phyloP scores from a whole-genome alignment of 2,329 filamentous ascomycete species.

The Aspergillus brasiliensis region DNA sequence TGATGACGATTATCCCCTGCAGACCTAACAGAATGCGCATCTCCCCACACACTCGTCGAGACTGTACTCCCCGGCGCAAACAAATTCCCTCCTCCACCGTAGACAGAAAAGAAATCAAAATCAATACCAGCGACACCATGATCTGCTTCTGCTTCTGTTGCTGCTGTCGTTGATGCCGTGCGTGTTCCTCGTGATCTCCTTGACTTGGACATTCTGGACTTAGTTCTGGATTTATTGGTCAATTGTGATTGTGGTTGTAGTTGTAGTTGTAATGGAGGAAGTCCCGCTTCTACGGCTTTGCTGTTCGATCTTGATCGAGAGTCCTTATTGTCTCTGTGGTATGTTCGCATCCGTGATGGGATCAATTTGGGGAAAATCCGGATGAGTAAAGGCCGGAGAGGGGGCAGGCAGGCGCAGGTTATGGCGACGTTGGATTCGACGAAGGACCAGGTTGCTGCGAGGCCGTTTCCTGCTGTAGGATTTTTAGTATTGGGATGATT shows the following conservation, averaged over 20 bases:
- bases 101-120: too few relatives aligned
- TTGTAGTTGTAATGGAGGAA: too few relatives aligned
- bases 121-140: too few relatives aligned
- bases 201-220: too few relatives aligned
- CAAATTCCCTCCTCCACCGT: background rate
- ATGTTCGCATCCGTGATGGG: constrained; percentile 16
- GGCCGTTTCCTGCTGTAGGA: constrained; percentile 22
- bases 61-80: too few relatives aligned
- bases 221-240: too few relatives aligned
- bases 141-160: background rate
- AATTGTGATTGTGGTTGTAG: too few relatives aligned
- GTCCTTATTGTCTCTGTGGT: constrained; percentile 4
- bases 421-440: constrained; percentile 35
- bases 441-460: constrained; percentile 33
- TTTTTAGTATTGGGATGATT: background rate
- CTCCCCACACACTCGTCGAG: too few relatives aligned
- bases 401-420: constrained; percentile 34
- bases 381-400: constrained; percentile 29
- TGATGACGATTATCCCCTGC: background rate
- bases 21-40: too few relatives aligned
- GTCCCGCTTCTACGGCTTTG: too few relatives aligned
- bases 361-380: constrained; percentile 28
- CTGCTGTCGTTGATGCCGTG: background rate
- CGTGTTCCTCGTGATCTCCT: too few relatives aligned
- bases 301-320: too few relatives aligned